Conservation (phyloP, 2,329 filamentous ascomycete genomes). For the Penicillium sp. region DNA sequence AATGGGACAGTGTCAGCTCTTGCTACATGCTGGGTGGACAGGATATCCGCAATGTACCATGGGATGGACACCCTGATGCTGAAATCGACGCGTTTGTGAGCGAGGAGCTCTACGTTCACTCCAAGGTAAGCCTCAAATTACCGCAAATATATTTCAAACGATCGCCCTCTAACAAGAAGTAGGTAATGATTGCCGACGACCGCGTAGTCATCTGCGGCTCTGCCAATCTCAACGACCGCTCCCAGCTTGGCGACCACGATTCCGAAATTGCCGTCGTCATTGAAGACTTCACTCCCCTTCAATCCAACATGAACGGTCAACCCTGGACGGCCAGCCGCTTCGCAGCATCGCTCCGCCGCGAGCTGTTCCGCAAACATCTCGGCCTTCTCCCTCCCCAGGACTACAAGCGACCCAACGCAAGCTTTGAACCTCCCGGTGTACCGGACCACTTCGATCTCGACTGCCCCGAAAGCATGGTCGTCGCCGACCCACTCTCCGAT, state of each 20-base stretch:
- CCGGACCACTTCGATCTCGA: conserved; percentile 59
- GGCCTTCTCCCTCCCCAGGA: conserved; percentile 76
- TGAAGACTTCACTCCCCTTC: conserved; percentile 73
- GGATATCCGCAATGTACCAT: conserved; percentile 66
- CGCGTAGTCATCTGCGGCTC: conserved; percentile 80
- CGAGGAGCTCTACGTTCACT: conserved; percentile 64
- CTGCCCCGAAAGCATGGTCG: conserved; percentile 49
- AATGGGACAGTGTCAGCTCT: conserved; percentile 74
- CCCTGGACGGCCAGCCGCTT: conserved; percentile 78
- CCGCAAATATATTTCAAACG: neutral
- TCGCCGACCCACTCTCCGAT: conserved; percentile 61
- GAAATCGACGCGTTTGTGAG: conserved; percentile 65
- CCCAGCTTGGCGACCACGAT: conserved; percentile 85
- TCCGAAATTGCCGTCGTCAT: conserved; percentile 89
- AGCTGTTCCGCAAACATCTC: conserved; percentile 88
- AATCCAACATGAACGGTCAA: conserved; percentile 75
- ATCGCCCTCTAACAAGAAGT: conserved; percentile 15
- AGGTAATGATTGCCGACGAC: conserved; percentile 80
- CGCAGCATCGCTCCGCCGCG: conserved; percentile 75
- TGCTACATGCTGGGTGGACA: conserved; percentile 82
- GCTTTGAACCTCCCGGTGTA: conserved; percentile 59
- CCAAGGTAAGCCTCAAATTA: conserved; percentile 43
- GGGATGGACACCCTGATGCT: conserved; percentile 55
- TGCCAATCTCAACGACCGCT: conserved; percentile 89
- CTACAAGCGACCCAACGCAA: conserved; percentile 60